phyloP scores from a whole-genome alignment of 495 filamentous ascomycete species.

The Polyplosphaeria fusca region DNA sequence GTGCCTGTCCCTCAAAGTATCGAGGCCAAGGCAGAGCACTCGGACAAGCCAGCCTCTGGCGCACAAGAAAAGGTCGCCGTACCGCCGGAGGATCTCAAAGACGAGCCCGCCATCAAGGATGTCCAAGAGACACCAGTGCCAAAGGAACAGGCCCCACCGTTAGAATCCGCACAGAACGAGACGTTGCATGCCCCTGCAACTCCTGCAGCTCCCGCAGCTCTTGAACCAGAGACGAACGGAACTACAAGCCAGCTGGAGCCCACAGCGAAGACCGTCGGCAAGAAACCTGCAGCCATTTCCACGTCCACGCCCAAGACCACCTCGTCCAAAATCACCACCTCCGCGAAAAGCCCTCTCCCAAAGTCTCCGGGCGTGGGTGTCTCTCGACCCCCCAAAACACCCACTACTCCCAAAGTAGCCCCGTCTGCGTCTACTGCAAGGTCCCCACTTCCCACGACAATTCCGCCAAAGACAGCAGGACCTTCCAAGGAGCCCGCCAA shows the following conservation, averaged over 20 bases:
- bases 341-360: slow-evolving; percentile 30
- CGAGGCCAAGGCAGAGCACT: slow-evolving; percentile 34
- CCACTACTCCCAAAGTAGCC: slow-evolving; percentile 22
- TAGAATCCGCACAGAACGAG: no score
- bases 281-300: slow-evolving; percentile 42
- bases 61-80: slow-evolving; percentile 40
- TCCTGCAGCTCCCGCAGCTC: no score
- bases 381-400: slow-evolving; percentile 23
- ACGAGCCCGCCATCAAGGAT: slow-evolving; percentile 39
- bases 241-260: slow-evolving; percentile 1
- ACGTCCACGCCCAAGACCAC: slow-evolving; percentile 50
- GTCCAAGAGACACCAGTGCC: slow-evolving; percentile 38
- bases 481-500: slow-evolving; percentile 10
- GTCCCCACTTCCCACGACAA: slow-evolving; percentile 4
- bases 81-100: slow-evolving; percentile 41
- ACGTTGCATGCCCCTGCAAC: no score
- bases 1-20: no score
- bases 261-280: slow-evolving; percentile 45
- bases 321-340: slow-evolving; percentile 7
- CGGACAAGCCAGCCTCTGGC: slow-evolving; percentile 42
- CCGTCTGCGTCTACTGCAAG: slow-evolving; percentile 13
- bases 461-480: not conserved
- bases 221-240: slow-evolving; percentile 11
- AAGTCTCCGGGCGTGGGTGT: slow-evolving; percentile 24
- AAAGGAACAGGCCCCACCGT: slow-evolving; percentile 2